phyloP scores from a whole-genome alignment of 2,329 filamentous ascomycete species.

The Immersiporthe knoxdaviesiana region DNA sequence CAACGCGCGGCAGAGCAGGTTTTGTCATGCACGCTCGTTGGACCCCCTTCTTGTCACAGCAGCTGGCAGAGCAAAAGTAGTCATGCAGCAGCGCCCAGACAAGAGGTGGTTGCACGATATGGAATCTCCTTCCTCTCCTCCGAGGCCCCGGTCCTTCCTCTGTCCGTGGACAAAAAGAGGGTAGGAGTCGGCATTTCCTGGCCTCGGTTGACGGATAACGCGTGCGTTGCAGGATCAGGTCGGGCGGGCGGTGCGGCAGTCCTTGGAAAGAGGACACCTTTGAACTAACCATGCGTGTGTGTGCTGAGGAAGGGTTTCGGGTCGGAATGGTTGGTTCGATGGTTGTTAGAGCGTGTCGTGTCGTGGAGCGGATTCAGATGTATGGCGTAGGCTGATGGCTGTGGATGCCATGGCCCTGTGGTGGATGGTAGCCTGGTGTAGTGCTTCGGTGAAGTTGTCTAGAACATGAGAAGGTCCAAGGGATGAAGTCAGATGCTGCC shows the following conservation, averaged over 20 bases:
- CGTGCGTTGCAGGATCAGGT: constrained; percentile 21
- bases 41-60: background rate
- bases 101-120: background rate
- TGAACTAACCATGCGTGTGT: constrained; percentile 29
- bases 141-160: constrained; percentile 29
- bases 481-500: background rate
- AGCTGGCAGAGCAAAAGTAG: constrained; percentile 24
- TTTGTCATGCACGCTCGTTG: constrained; percentile 14
- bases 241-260: constrained; percentile 28
- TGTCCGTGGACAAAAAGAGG: constrained; percentile 18
- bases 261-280: constrained; percentile 29
- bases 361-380: background rate
- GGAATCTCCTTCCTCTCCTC: background rate
- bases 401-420: background rate
- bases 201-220: constrained; percentile 26
- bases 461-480: background rate
- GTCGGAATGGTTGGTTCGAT: background rate
- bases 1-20: constrained; percentile 18
- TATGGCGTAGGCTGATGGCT: background rate
- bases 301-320: background rate
- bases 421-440: background rate
- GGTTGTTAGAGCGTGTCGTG: background rate
- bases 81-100: constrained; percentile 21
- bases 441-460: background rate
- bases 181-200: constrained; percentile 21